Evolutionary conservation across 2,329 filamentous ascomycete species (phyloP), one percentile per base, ranked within the genome.

Genomic region (Fusarium sororula): DNA sequence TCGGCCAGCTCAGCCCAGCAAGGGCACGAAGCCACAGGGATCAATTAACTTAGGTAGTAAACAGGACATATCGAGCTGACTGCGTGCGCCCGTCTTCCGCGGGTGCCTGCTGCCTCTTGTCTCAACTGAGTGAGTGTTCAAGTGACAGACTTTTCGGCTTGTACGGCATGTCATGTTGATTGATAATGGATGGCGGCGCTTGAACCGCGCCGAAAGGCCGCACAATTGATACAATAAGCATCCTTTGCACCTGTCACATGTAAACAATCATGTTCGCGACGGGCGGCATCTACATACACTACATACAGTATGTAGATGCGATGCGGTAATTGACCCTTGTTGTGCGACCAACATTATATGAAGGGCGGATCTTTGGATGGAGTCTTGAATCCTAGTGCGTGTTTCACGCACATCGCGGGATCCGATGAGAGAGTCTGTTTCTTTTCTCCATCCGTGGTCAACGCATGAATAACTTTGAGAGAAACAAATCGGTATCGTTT

Each of bases 1-100:
- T 66, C 55, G 50, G 53, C 68, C 70, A 73, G 66, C 71, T 59
- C 67, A 74, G 71, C 66, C 62, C 65, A 58, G 57, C 42, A 58
- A 63, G 58, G 54, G 44, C 55, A 42, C 37, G 7, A 41, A 44
- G 65, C 45, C 63, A 32, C 63, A 69, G 48, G 72, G 71, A 44
- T 61, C 17, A 57, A 50, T 55, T 28, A 37, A 37, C 35, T 37
- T 35, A 26, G 37, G 41, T 42, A 30, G 44, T 57, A n/a, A 30
- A 70, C 58, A 50, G 54, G 42, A 44, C 55, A 45, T 57, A 50
- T 58, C 44, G n/a, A 56, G 24, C 61, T 48, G 61, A 57, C 45
- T 48, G 60, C n/a, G 18, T 51, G 66, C 65, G 69, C 69, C 58
- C 54, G 67, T 58, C 45, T 30, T 59, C 61, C 44, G 30, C 45